Conservation (phyloP, 805 yeast species). For the Ogataea corticis region DNA sequence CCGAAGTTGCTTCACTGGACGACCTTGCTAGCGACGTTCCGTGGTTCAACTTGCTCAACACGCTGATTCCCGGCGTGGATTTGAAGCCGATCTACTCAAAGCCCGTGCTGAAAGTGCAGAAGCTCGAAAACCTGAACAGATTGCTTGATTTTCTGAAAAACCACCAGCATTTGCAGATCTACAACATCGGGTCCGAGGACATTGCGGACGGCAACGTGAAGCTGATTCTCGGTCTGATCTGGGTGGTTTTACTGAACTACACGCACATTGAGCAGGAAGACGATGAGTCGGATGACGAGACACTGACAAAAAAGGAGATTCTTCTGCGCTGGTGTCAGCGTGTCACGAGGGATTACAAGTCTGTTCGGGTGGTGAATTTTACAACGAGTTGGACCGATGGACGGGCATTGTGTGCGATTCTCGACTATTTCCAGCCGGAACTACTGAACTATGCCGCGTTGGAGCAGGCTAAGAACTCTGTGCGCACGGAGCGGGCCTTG, state of each 20-base stretch:
- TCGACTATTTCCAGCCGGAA: conserved; percentile 44
- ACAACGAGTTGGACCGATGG: conserved; percentile 56
- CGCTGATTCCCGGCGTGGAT: conserved; percentile 25
- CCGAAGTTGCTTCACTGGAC: conserved; percentile 28
- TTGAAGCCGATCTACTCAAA: conserved; percentile 32
- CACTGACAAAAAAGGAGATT: conserved; percentile 37
- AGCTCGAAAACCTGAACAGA: conserved; percentile 47
- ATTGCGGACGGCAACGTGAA: conserved; percentile 50
- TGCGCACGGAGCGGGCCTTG: conserved; percentile 40
- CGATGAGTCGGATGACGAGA: conserved; percentile 10
- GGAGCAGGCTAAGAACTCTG: conserved; percentile 29
- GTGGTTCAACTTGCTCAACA: conserved; percentile 39
- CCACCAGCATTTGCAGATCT: conserved; percentile 39
- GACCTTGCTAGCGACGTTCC: conserved; percentile 45
- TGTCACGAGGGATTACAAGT: conserved; percentile 38
- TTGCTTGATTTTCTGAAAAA: conserved; percentile 43
- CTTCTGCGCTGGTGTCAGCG: conserved; percentile 56
- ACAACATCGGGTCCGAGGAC: conserved; percentile 50
- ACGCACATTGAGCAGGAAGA: conserved; percentile 26
- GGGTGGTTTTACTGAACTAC: conserved; percentile 48
- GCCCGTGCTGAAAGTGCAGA: conserved; percentile 46
- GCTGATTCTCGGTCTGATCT: conserved; percentile 47
- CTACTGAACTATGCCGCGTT: conserved; percentile 36
- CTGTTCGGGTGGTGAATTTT: conserved; percentile 47
- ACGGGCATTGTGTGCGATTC: conserved; percentile 47